Base-by-base conservation (phyloP, 768 basidiomycete species). In the Suillus occidentalis region DNA sequence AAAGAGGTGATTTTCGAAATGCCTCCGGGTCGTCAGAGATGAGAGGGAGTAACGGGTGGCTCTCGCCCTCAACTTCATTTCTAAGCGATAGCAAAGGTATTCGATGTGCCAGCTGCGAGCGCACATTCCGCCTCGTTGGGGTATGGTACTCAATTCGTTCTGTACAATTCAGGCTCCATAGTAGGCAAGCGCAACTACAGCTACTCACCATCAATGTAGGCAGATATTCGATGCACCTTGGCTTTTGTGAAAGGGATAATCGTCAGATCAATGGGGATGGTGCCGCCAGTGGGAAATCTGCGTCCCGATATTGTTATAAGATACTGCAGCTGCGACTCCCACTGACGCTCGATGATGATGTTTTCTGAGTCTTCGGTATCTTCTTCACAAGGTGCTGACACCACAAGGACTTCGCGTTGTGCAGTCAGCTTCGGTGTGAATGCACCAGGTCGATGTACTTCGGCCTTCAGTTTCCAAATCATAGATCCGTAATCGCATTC, bases 251-350 rank as follows among this genome's bases (percentile, higher is more conserved):
- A 75, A 2, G 97, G 97, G 82, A 95, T 85, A 59, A 99, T 78
- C 0, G 90, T 89, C 49, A 99, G 81, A 20, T 86, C 85, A 20
- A 99, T 78, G 0, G 91, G 91, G 66, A 97, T 84, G 4, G 83
- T 83, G 22, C 94, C 92, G 43, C 96, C 96, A 55, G 97, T 88
- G n/a, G 89, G 85, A 76, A 97, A 93, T 65, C 89, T 90, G 66
- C 92, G 87, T 8, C 90, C 91, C 20, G 88, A 88, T 22, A 95
- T 77, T 0, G 86, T 84, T 53, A 97, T 87, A 34, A 94, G 78
- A 71, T 97, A 98, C 61, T 92, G 88, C 69, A 95, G 76, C 72
- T 95, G 91, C 56, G 86, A 85, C 65, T 96, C 95, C 97, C 97
- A 99, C 68, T 92, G 87, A 22, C 92, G 82, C 72, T 98, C 90